These are phyloP conservation scores for Backusella morwellensis DNA, from an alignment of 192 early-diverging fungal species.

Conservation along the genomic window DNA sequence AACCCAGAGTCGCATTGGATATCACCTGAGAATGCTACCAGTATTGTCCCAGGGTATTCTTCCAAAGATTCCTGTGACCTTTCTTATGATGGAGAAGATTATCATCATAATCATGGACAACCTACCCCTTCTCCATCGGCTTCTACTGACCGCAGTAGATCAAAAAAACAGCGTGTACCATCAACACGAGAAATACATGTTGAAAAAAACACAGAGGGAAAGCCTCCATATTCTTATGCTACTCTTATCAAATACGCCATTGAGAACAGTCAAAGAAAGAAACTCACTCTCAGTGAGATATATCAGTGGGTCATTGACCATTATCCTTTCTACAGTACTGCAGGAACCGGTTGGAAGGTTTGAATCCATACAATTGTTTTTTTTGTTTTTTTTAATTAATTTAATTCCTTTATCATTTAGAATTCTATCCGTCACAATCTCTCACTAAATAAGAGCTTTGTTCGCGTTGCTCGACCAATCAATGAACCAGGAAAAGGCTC, in stretches of 20 bases:
- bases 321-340: constrained; percentile 74
- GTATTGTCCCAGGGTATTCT: background rate
- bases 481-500: constrained; percentile 86
- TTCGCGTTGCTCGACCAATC: constrained; percentile 70
- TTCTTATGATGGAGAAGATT: constrained; percentile 8
- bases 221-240: constrained; percentile 80
- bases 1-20: background rate
- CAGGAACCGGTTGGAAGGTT: constrained; percentile 59
- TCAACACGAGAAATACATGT: constrained; percentile 25
- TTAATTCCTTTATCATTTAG: constrained; percentile 40
- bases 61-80: constrained; percentile 2
- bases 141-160: constrained; percentile 9
- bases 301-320: constrained; percentile 72
- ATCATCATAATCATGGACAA: constrained; percentile 8
- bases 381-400: background rate
- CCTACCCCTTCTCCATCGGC: constrained; percentile 7
- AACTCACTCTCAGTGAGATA: constrained; percentile 78
- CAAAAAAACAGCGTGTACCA: background rate
- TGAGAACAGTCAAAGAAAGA: constrained; percentile 51
- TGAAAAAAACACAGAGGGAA: constrained; percentile 40
- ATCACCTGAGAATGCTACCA: background rate
- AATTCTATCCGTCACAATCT: constrained; percentile 90
- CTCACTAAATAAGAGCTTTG: constrained; percentile 77
- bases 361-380: too few relatives aligned
- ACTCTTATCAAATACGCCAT: constrained; percentile 80